Percentiles rank a stretch among this genome's conserved stretches.
phyloP scores from a whole-genome alignment of 495 filamentous ascomycete species.

The Trichoderma asperelloides region DNA sequence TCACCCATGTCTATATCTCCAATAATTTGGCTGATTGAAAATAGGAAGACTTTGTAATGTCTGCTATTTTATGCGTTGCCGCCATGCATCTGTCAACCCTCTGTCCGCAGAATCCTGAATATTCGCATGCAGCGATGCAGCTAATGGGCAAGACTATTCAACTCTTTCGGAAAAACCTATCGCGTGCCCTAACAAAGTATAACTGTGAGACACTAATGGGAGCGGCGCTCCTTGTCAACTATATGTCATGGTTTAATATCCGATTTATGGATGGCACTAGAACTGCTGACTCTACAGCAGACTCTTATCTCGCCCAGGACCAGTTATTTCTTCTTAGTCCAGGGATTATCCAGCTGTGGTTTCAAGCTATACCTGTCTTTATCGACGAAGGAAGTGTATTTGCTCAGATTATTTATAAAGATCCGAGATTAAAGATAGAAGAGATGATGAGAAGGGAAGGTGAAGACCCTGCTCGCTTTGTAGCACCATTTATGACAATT shows the following conservation, averaged over 20 bases:
- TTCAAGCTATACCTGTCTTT: conserved; percentile 9
- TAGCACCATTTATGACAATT: conserved; percentile 9
- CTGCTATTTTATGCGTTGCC: conserved; percentile 11
- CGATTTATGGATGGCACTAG: too few species aligned
- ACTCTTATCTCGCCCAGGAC: conserved; percentile 9
- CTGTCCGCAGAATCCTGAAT: background rate
- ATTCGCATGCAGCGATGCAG: background rate
- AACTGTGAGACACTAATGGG: background rate
- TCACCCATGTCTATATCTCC: background rate
- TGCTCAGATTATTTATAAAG: conserved; percentile 9
- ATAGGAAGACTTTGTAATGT: conserved; percentile 11
- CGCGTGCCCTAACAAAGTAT: background rate
- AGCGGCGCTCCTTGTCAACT: background rate
- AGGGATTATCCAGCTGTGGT: conserved; percentile 8
- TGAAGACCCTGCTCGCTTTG: conserved; percentile 9
- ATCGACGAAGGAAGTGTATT: conserved; percentile 12
- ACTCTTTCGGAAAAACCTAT: background rate
- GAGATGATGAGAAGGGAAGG: conserved; percentile 9
- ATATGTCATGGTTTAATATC: background rate
- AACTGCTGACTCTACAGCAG: background rate
- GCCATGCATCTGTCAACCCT: conserved; percentile 11
- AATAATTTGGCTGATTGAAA: background rate
- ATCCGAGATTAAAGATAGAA: conserved; percentile 10
- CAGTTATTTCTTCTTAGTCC: conserved; percentile 13
- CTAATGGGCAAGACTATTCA: background rate